These are phyloP conservation scores for Stenogyne calaminthoides DNA, from an alignment of 305 asterid species.

Conservation along the genomic window DNA sequence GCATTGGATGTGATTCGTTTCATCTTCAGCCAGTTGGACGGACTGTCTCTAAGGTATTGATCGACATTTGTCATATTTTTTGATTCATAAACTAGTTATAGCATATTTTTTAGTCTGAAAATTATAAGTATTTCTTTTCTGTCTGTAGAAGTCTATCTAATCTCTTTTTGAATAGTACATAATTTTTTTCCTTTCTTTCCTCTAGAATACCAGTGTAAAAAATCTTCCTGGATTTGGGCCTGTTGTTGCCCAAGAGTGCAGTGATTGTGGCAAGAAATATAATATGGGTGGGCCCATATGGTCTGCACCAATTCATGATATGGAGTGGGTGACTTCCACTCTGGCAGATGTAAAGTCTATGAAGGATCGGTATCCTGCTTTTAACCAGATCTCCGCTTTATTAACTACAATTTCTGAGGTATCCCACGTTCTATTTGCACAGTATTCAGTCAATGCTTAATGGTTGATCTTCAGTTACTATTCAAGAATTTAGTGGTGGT, in stretches of 20 bases:
- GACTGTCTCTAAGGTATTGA: conserved; percentile 72
- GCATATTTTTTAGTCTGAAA: not conserved
- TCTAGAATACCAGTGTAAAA: conserved; percentile 75
- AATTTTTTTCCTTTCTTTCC: not conserved
- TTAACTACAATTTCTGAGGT: conserved; percentile 97
- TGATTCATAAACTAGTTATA: not conserved
- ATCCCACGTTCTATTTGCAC: conserved; percentile 20
- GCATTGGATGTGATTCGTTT: conserved; percentile 94
- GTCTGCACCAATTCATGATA: conserved; percentile 98
- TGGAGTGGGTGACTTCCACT: conserved; percentile 85
- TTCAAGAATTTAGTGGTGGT: not conserved
- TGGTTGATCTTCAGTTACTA: conserved; percentile 2
- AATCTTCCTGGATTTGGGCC: conserved; percentile 98
- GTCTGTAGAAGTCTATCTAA: not conserved
- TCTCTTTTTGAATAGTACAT: conserved; percentile 1
- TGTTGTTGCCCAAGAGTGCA: conserved; percentile 80
- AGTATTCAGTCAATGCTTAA: not conserved
- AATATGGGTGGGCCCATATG: conserved; percentile 99
- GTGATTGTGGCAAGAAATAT: conserved; percentile 90
- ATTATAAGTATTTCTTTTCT: not conserved
- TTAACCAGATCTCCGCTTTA: conserved; percentile 72
- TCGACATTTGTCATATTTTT: not conserved
- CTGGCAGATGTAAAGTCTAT: conserved; percentile 70
- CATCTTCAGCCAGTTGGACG: conserved; percentile 97
- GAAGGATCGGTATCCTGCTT: conserved; percentile 88